Evolutionary conservation across 139 green algal genomes (phyloP).

Genomic region (Spirogloea muscicola): DNA sequence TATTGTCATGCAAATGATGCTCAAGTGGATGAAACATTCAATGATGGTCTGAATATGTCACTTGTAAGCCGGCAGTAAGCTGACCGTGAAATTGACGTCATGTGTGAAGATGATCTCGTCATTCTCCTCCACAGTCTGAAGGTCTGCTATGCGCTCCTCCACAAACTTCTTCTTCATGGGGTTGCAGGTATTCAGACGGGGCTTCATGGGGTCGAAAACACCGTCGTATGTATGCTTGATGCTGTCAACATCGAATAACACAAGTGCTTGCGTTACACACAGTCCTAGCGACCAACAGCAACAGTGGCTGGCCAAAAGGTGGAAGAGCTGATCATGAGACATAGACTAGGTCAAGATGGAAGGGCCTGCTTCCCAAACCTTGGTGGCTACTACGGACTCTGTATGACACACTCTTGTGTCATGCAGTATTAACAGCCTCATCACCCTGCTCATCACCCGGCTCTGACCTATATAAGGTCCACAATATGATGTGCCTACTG

Average conservation of each 20-base stretch:
- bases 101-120: conserved; percentile 97
- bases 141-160: conserved; percentile 63
- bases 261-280: background rate
- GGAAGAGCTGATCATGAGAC: background rate
- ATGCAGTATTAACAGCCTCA: background rate
- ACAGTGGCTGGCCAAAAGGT: background rate
- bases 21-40: background rate
- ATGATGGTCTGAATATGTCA: background rate
- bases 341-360: background rate
- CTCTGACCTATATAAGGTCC: background rate
- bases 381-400: too few species aligned
- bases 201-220: conserved; percentile 61
- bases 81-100: conserved; percentile 66
- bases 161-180: conserved; percentile 72
- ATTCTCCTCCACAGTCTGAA: conserved; percentile 73
- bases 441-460: background rate
- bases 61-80: background rate
- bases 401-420: too few species aligned
- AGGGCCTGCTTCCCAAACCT: too few species aligned
- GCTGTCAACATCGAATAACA: conserved; percentile 38
- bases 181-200: conserved; percentile 86
- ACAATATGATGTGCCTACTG: background rate
- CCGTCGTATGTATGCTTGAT: conserved; percentile 88
- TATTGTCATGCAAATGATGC: background rate
- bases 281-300: background rate